Conservation (phyloP, 108 stramenopile genomes). For the Ochromonas danica region DNA sequence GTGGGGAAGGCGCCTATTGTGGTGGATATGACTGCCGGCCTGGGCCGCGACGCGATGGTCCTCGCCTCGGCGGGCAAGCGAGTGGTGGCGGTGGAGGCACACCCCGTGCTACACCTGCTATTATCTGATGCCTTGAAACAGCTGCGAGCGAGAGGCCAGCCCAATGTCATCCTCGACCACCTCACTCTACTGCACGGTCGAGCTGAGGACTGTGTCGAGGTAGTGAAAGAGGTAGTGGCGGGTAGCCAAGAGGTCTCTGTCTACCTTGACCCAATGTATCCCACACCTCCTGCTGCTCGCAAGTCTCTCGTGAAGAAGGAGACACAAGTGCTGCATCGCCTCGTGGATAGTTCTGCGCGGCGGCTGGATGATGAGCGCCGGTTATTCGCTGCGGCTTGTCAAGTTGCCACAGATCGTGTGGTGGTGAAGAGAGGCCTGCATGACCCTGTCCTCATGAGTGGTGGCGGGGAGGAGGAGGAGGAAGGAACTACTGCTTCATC, state of each 20-base stretch:
- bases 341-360: neutral
- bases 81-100: neutral
- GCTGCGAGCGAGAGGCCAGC: neutral
- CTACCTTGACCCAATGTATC: slow-evolving; percentile 22
- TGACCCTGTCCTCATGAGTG: neutral
- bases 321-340: neutral
- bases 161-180: neutral
- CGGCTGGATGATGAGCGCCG: neutral
- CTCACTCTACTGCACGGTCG: neutral
- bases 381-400: neutral
- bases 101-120: neutral
- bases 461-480: neutral
- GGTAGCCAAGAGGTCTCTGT: neutral
- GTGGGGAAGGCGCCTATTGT: neutral
- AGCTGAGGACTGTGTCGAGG: neutral
- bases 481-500: too few relatives aligned
- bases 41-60: neutral
- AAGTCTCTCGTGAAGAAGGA: neutral
- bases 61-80: neutral
- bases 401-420: neutral
- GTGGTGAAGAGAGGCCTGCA: neutral
- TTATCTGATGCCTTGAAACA: neutral
- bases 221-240: neutral
- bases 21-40: slow-evolving; percentile 1
- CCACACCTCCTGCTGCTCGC: neutral